Percentiles rank a stretch among this genome's conserved stretches.
Evolutionary conservation across 805 yeast species (phyloP).

Genomic region (Candida ipomoeae): DNA sequence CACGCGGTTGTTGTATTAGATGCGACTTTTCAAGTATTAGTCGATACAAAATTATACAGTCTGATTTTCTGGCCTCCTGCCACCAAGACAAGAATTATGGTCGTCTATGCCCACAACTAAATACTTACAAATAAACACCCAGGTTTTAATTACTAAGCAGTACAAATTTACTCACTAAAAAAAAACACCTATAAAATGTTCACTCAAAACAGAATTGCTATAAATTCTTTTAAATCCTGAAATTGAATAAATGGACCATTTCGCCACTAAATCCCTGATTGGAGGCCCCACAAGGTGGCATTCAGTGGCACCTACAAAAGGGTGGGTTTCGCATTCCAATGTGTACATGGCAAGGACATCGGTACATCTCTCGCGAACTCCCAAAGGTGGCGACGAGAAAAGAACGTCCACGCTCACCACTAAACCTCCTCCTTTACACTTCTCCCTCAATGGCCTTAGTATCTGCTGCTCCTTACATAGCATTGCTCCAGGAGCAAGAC

Average conservation of each 20-base stretch:
- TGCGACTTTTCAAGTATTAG: neutral
- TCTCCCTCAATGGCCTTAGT: constrained; percentile 51
- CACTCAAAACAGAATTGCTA: no score
- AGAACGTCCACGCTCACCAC: constrained; percentile 5
- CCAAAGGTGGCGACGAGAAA: constrained; percentile 5
- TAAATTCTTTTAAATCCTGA: no score
- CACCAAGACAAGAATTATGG: neutral
- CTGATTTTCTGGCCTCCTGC: neutral
- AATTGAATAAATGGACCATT: neutral
- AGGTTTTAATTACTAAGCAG: neutral
- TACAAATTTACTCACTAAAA: no score
- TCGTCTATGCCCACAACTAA: neutral
- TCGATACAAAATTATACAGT: constrained; percentile 3
- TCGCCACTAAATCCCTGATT: no score
- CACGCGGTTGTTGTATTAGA: constrained; percentile 81
- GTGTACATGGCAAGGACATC: neutral
- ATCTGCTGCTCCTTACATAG: constrained; percentile 88
- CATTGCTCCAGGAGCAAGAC: constrained; percentile 83
- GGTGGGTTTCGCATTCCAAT: neutral
- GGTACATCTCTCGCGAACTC: constrained; percentile 4
- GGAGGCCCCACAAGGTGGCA: neutral
- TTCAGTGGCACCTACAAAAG: neutral
- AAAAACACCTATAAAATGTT: no score
- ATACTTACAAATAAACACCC: neutral
- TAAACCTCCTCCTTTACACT: neutral